Evolutionary conservation across 2,329 filamentous ascomycete genomes (phyloP), one percentile per base, ranked within the genome.

Genomic region (Talaromyces rugulosus): DNA sequence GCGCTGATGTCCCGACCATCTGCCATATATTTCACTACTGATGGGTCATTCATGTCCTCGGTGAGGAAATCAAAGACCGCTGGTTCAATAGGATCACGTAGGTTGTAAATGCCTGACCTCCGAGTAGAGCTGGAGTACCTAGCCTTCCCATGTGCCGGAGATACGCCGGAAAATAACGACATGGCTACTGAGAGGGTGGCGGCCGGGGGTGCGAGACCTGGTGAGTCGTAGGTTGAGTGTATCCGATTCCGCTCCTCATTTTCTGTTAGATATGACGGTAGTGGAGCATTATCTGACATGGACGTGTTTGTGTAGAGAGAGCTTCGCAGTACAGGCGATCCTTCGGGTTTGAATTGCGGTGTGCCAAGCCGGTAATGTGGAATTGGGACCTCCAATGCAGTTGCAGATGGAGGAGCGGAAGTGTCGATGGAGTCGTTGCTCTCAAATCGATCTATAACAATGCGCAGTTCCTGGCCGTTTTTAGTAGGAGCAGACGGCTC

Each of bases 331-430:
- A 91, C 84, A 2, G 91, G 87, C 2, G 89, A 92, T 11, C 92
- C 92, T 67, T 85, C 84, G 59, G 85, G 78, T 65, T 89, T 94
- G 75, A 96, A 96, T 62, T 87, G 86, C 18, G 92, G 91, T 1
- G 89, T 90, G 12, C 92, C 93, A 62, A 97, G 80, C 66, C 88
- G 88, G 82, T 93, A 96, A 61, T 90, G 89, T 40, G 93, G 92
- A 57, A 96, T 96, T 27, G 87, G 82, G 51, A 94, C 84, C 67
- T 92, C 85, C 57, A 96, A 80, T 40, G 87, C 77, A 12, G 85
- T 87, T 44, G n/a, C 76, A 75, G 66, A 66, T 85, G 69, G 89
- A 87, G 64, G 85, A 70, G 67, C 85, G 85, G 70, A 89, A 86
- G 64, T 85, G 82, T 62, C 53, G 16, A 31, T 53, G 5, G 87